Evolutionary conservation across 345 rosid species (phyloP), one percentile per base, ranked within the genome.

Genomic region (Punica granatum): DNA sequence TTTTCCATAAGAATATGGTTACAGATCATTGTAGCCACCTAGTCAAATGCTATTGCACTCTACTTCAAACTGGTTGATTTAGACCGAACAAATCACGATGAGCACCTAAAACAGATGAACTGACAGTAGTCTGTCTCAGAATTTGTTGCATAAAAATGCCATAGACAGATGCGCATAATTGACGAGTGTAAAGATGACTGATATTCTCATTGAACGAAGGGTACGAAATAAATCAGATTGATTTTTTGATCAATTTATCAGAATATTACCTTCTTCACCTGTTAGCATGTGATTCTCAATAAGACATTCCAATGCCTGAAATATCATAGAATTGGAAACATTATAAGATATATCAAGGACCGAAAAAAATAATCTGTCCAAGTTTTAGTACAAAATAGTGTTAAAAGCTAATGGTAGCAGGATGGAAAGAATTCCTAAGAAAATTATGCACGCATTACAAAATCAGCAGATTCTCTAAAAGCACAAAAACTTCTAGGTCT

Each of bases 251-350:
- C n/a, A n/a, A n/a, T 61, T 65, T 15, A 62, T 51, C 36, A 73
- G 33, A 10, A 66, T 32, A 70, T 67, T 77, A 89, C 99, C 99
- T 84, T 94, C 97, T 69, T 94, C 93, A 65, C 85, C 78, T 48
- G 97, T 86, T 70, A 94, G 95, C 96, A 94, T 91, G 80, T 94
- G 97, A 75, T 89, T 89, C 74, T 88, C 95, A 76, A 85, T 76
- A 69, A 91, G 96, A 83, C 99, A 85, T 73, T 94, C 99, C 84
- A 91, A 79, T 75, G 99, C 98, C 99, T 91, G 88, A 68, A 67
- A 80, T n/a, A 31, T 59, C 16, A 42, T 44, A 30, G 3, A 68
- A 15, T 48, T n/a, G 33, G 37, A 68, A 60, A 42, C 18, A 60
- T 21, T 35, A 28, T 43, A 35, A 69, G 54, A 53, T n/a, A 33